These are phyloP conservation scores for Russula sp. DNA, from an alignment of 768 basidiomycete species.

Conservation along the genomic window DNA sequence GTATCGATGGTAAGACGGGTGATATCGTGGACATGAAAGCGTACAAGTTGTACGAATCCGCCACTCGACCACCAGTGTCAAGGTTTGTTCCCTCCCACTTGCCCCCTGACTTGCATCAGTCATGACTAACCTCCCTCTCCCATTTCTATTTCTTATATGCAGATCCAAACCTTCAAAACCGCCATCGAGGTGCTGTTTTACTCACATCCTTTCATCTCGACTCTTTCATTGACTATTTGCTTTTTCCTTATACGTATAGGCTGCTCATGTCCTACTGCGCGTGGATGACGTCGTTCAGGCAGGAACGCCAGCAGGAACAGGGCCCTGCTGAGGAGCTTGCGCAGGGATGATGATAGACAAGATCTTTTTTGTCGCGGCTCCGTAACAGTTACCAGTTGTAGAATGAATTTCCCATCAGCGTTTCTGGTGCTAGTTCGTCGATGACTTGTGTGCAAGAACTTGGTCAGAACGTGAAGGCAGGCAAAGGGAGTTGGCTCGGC, in stretches of 20 bases:
- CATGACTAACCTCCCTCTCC: background rate
- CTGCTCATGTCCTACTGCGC: constrained; percentile 84
- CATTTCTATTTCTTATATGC: constrained; percentile 1
- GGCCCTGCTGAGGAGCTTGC: constrained; percentile 58
- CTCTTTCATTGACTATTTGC: constrained; percentile 4
- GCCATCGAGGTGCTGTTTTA: constrained; percentile 71
- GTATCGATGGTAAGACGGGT: constrained; percentile 94
- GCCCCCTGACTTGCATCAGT: background rate
- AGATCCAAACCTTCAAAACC: constrained; percentile 97
- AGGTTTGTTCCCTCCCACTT: constrained; percentile 45
- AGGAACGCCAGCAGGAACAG: constrained; percentile 58
- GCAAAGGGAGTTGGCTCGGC: background rate
- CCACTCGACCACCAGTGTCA: no score
- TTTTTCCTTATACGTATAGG: constrained; percentile 43
- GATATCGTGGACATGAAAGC: constrained; percentile 94
- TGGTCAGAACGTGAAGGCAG: background rate
- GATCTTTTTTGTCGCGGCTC: background rate
- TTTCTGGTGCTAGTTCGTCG: background rate
- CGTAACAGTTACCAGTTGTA: constrained; percentile 16
- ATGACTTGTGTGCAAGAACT: no score
- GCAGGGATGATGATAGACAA: constrained; percentile 30
- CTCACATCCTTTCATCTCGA: background rate
- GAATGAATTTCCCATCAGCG: background rate
- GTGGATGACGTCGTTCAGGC: constrained; percentile 95
- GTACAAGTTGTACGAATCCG: constrained; percentile 92